Evolutionary conservation across 2,329 filamentous ascomycete species (phyloP).

Genomic region (Trichophyton verrucosum): DNA sequence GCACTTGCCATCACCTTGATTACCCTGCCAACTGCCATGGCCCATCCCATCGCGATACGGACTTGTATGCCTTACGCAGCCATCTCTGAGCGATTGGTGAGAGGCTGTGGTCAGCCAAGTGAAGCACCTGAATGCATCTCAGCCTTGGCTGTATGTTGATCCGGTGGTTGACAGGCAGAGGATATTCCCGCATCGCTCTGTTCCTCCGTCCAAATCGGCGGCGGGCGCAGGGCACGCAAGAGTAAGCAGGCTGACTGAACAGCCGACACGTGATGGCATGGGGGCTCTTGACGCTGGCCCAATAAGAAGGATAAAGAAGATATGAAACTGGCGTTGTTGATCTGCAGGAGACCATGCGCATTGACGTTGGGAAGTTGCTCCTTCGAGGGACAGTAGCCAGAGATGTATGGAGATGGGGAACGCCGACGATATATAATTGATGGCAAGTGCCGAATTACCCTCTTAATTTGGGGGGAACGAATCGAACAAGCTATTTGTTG

Average conservation of each 20-base stretch:
- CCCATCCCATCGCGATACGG: background rate
- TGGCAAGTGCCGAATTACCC: background rate
- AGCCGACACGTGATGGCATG: background rate
- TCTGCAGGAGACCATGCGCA: slow-evolving; percentile 3
- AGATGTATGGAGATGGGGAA: background rate
- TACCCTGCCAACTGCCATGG: background rate
- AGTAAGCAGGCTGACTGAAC: background rate
- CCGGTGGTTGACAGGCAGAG: background rate
- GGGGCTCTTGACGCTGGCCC: background rate
- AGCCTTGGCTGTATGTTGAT: slow-evolving; percentile 1
- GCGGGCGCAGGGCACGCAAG: background rate
- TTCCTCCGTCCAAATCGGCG: background rate
- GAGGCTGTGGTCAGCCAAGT: background rate
- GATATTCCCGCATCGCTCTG: background rate
- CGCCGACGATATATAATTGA: background rate
- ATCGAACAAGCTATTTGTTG: too few relatives aligned
- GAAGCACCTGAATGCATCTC: background rate
- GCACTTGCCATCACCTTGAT: background rate
- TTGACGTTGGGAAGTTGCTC: background rate
- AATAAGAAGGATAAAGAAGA: background rate
- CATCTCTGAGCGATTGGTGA: background rate
- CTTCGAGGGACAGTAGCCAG: background rate
- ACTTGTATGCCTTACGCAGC: background rate
- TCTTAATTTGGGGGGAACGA: too few relatives aligned
- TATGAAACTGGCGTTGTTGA: background rate